A percentile compares a stretch with the other conserved stretches of the same genome.
phyloP scores from a whole-genome alignment of 2,329 filamentous ascomycete genomes.

The Calonectria crousiana region DNA sequence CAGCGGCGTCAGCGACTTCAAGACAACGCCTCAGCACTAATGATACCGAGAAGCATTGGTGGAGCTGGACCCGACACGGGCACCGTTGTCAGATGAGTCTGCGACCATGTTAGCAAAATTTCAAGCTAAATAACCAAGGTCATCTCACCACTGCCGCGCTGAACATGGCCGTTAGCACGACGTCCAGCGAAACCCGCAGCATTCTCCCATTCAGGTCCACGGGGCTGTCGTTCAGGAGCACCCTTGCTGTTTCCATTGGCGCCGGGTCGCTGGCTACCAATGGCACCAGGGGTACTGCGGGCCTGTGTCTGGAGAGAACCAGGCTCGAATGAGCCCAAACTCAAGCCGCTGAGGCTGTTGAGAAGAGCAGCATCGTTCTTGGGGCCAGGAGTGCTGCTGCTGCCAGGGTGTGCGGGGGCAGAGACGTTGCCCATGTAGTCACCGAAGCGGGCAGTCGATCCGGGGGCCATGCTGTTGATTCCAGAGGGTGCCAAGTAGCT shows the following conservation, averaged over 20 bases:
- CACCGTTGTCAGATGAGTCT: slow-evolving; percentile 60
- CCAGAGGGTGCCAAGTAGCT: slow-evolving; percentile 73
- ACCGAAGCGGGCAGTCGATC: slow-evolving; percentile 56
- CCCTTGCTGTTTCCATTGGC: slow-evolving; percentile 58
- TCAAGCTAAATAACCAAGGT: background rate
- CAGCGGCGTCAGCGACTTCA: slow-evolving; percentile 15
- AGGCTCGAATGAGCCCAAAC: slow-evolving; percentile 64
- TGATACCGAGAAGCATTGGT: slow-evolving; percentile 53
- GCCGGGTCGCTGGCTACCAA: slow-evolving; percentile 73
- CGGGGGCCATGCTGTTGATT: slow-evolving; percentile 67
- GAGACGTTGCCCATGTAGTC: slow-evolving; percentile 56
- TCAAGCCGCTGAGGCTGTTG: slow-evolving; percentile 63
- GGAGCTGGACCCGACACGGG: slow-evolving; percentile 52
- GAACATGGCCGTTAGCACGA: slow-evolving; percentile 71
- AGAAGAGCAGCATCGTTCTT: slow-evolving; percentile 58
- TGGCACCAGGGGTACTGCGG: slow-evolving; percentile 69
- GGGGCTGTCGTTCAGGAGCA: slow-evolving; percentile 72
- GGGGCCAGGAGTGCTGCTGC: slow-evolving; percentile 53
- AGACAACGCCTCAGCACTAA: slow-evolving; percentile 38
- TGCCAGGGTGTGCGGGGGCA: slow-evolving; percentile 49
- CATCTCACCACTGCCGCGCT: slow-evolving; percentile 70
- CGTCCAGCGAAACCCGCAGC: slow-evolving; percentile 66
- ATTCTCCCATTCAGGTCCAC: slow-evolving; percentile 72
- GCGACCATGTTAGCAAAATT: slow-evolving; percentile 27
- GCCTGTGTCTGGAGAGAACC: slow-evolving; percentile 51